These are phyloP conservation scores for Pseudogymnoascus destructans DNA, from an alignment of 2,329 filamentous ascomycete genomes.

Conservation along the genomic window DNA sequence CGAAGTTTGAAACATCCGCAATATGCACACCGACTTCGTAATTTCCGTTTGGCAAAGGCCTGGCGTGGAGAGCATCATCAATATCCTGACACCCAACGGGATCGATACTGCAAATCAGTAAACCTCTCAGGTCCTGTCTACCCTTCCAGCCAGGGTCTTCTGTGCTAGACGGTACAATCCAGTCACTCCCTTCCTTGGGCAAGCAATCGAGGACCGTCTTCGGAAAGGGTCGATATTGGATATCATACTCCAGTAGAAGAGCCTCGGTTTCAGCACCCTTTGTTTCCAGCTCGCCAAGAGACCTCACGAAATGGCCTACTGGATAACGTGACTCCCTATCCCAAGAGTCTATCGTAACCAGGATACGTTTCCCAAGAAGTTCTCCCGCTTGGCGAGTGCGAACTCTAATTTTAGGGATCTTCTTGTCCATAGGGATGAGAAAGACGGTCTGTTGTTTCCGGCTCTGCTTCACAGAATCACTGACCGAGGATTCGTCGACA, in stretches of 20 bases:
- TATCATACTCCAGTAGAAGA: conserved; percentile 84
- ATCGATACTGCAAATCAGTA: conserved; percentile 94
- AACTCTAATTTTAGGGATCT: conserved; percentile 88
- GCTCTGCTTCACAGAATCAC: conserved; percentile 58
- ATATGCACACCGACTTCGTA: conserved; percentile 96
- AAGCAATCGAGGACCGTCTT: conserved; percentile 91
- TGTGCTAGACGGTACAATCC: conserved; percentile 71
- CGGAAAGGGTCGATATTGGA: conserved; percentile 93
- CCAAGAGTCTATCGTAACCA: conserved; percentile 93
- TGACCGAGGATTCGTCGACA: conserved; percentile 76
- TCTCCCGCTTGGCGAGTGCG: conserved; percentile 83
- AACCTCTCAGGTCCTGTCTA: conserved; percentile 67
- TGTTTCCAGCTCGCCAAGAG: conserved; percentile 83
- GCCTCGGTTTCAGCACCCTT: conserved; percentile 98
- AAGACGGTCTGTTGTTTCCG: conserved; percentile 87
- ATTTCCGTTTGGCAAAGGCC: conserved; percentile 77
- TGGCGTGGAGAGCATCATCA: conserved; percentile 88
- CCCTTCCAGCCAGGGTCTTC: conserved; percentile 80
- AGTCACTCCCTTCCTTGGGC: conserved; percentile 80
- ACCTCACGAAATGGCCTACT: conserved; percentile 84
- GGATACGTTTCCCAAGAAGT: conserved; percentile 76
- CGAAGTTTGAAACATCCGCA: conserved; percentile 97
- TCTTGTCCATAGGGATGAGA: conserved; percentile 94
- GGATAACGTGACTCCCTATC: conserved; percentile 87
- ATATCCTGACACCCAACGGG: conserved; percentile 95